phyloP scores from a whole-genome alignment of 352 stramenopile species.

The Globisporangium canariense region DNA sequence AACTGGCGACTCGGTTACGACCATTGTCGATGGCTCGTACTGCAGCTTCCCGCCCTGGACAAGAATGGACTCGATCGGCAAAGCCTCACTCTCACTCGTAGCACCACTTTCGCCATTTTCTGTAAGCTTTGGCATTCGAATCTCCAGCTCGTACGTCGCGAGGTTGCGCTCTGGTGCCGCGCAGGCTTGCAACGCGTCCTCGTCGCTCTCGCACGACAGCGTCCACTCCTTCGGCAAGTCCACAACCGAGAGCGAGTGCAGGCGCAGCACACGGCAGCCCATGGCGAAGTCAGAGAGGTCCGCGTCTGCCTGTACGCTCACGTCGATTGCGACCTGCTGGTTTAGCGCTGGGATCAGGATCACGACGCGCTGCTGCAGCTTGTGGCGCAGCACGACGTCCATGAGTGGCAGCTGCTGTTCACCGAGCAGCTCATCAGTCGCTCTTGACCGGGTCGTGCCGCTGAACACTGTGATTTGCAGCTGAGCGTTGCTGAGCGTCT shows the following conservation, averaged over 20 bases:
- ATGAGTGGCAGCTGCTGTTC: constrained; percentile 36
- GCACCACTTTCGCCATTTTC: neutral
- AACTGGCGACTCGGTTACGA: neutral
- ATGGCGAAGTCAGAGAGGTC: constrained; percentile 47
- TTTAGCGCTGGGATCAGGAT: constrained; percentile 15
- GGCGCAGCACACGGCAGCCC: constrained; percentile 36
- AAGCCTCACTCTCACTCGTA: neutral
- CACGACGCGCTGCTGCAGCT: constrained; percentile 19
- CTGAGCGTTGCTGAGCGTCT: constrained; percentile 35
- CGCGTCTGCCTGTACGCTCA: constrained; percentile 42
- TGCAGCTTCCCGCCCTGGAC: constrained; percentile 44
- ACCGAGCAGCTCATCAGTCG: constrained; percentile 35
- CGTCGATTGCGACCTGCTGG: constrained; percentile 29
- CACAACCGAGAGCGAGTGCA: constrained; percentile 32
- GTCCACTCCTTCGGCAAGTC: constrained; percentile 53
- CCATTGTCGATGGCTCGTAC: constrained; percentile 23
- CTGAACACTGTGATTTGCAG: constrained; percentile 41
- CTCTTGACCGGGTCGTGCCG: constrained; percentile 24
- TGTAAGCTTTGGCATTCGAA: constrained; percentile 30
- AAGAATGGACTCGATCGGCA: constrained; percentile 8
- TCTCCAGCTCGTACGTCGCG: constrained; percentile 49
- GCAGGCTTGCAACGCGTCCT: constrained; percentile 44
- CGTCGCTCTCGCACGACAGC: constrained; percentile 34
- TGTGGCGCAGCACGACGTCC: constrained; percentile 23
- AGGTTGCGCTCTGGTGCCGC: constrained; percentile 34